Evolutionary conservation across 192 early-diverging fungal genomes (phyloP), one percentile per base, ranked within the genome.

Genomic region (Backusella luteola): DNA sequence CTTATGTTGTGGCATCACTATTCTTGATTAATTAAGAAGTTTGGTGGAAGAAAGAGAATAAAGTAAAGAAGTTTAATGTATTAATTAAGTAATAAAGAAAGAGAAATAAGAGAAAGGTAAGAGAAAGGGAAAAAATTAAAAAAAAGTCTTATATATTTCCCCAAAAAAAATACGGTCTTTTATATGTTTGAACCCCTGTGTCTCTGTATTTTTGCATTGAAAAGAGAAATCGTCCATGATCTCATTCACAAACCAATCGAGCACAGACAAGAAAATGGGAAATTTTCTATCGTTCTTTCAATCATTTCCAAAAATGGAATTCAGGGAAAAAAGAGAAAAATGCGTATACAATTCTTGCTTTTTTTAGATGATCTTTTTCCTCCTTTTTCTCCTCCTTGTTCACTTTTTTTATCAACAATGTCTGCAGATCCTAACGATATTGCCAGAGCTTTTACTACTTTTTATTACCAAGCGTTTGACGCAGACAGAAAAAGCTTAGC

Each of bases 391-490:
- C 17, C 21, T 52, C 23, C 23, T 74, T 66, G 5, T 32, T 19
- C n/a, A 35, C 23, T 67, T 68, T 53, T 21, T 52, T 8, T 69
- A 42, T 71, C 59, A 17, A 34, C 17, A 41, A 69, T 76, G 52
- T 35, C 66, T 67, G 49, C 49, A 34, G 78, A 79, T 71, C 44
- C 71, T 34, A 77, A 67, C 52, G 14, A 69, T 36, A 73, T 91
- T 83, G 94, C 91, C 34, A 87, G 91, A 75, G 81, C 88, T 80
- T 97, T 98, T 85, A 85, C 86, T 69, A 85, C 92, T 3, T 98
- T 81, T 81, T 98, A 98, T 89, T 98, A 98, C 86, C 66, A 87
- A 70, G 89, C 90, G 15, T 98, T 98, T 83, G 96, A 96, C 81
- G 17, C 74, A 32, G 85, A 93, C 84, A 90, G 96, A 69, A 69